Percentiles rank a stretch among this genome's conserved stretches.
Conservation (phyloP, 768 basidiomycete genomes). For the Collybia sordida region DNA sequence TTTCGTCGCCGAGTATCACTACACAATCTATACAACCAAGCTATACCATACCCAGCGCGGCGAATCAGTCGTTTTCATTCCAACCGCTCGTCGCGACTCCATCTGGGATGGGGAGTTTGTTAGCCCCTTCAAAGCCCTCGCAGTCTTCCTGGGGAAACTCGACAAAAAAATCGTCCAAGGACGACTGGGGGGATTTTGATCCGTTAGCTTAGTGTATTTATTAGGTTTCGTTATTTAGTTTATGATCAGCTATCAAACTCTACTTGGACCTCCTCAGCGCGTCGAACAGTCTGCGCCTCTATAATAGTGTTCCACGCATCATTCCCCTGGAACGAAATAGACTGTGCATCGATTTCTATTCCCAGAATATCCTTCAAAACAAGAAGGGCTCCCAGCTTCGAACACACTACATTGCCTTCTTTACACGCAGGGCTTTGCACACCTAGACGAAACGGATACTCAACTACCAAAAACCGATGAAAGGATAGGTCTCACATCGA, state of each 20-base stretch:
- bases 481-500: slow-evolving; percentile 46
- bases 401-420: slow-evolving; percentile 70
- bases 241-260: slow-evolving; percentile 27
- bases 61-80: slow-evolving; percentile 4
- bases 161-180: slow-evolving; percentile 53
- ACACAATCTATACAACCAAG: slow-evolving; percentile 10
- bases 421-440: slow-evolving; percentile 64
- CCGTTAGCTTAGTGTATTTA: slow-evolving; percentile 51
- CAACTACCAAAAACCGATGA: background rate
- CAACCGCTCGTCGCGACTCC: slow-evolving; percentile 18
- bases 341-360: slow-evolving; percentile 34
- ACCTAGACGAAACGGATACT: slow-evolving; percentile 40
- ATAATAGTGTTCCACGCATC: slow-evolving; percentile 50
- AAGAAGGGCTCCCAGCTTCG: slow-evolving; percentile 73
- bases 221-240: slow-evolving; percentile 8
- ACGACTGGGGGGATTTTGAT: slow-evolving; percentile 84
- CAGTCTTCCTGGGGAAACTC: slow-evolving; percentile 43
- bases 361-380: slow-evolving; percentile 63
- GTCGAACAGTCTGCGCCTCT: slow-evolving; percentile 47
- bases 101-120: slow-evolving; percentile 44
- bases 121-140: slow-evolving; percentile 64
- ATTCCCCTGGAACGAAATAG: slow-evolving; percentile 31
- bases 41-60: slow-evolving; percentile 10
- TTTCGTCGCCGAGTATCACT: slow-evolving; percentile 17
- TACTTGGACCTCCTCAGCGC: slow-evolving; percentile 43